Percentiles rank a stretch among this genome's conserved stretches.
These are phyloP conservation scores for Fraxinus dipetala DNA, from an alignment of 305 asterid genomes.

Conservation along the genomic window DNA sequence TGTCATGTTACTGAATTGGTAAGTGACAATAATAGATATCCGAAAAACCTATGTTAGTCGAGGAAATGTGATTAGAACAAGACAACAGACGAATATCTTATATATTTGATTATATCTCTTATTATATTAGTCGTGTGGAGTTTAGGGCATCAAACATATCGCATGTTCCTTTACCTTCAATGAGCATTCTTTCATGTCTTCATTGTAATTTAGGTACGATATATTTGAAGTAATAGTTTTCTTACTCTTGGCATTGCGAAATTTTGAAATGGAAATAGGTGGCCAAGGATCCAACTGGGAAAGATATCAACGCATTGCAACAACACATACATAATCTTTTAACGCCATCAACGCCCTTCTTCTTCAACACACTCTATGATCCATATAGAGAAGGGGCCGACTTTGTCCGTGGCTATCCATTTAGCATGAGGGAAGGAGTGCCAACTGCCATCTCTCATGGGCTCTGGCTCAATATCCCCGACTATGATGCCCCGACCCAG, in stretches of 20 bases:
- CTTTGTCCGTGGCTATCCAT: conserved; percentile 59
- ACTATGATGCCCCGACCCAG: conserved; percentile 61
- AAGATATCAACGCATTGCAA: conserved; percentile 52
- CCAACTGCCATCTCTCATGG: conserved; percentile 61
- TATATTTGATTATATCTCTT: no score
- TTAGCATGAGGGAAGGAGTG: conserved; percentile 58
- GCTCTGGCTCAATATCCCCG: conserved; percentile 68
- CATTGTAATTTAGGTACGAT: neutral
- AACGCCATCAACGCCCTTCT: conserved; percentile 48
- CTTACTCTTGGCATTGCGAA: neutral
- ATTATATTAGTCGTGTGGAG: no score
- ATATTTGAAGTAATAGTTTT: neutral
- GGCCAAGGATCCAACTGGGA: conserved; percentile 56
- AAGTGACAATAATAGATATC: neutral
- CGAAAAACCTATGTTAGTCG: neutral
- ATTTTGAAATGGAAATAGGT: conserved; percentile 33
- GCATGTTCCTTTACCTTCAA: neutral
- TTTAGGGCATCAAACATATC: no score
- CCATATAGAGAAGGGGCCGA: conserved; percentile 59
- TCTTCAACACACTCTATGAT: conserved; percentile 60
- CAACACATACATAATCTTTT: conserved; percentile 52
- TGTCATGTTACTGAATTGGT: neutral
- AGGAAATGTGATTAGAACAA: neutral
- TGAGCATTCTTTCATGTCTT: neutral
- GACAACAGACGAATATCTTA: neutral